Percentiles rank a stretch among this genome's conserved stretches.
Conservation (phyloP, 192 early-diverging fungal species). For the Entophlyctis luteolus region DNA sequence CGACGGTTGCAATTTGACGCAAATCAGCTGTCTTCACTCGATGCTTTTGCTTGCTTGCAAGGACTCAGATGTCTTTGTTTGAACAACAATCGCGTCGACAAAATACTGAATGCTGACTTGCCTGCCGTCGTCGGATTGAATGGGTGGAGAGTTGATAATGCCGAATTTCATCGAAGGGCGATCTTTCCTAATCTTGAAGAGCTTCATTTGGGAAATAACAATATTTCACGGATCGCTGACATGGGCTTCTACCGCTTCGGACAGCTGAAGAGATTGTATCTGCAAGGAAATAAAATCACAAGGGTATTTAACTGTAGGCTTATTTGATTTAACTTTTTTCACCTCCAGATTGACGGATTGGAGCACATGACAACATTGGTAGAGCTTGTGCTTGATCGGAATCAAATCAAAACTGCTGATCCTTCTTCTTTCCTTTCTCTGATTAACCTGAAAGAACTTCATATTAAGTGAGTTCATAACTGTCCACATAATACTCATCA, state of each 20-base stretch:
- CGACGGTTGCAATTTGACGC: constrained; percentile 57
- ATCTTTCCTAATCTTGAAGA: constrained; percentile 52
- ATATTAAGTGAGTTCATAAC: constrained; percentile 46
- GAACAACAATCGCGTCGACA: constrained; percentile 54
- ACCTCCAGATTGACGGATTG: constrained; percentile 52
- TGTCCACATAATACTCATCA: not conserved
- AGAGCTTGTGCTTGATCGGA: constrained; percentile 57
- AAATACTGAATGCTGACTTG: constrained; percentile 39
- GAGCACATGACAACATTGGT: constrained; percentile 53
- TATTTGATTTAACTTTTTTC: not conserved
- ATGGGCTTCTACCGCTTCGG: constrained; percentile 48
- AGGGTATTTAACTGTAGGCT: constrained; percentile 34
- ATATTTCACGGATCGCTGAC: constrained; percentile 49
- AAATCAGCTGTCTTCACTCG: constrained; percentile 50
- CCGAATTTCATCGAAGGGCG: constrained; percentile 23
- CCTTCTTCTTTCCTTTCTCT: constrained; percentile 50
- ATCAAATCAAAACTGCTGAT: constrained; percentile 57
- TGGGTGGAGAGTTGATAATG: constrained; percentile 31
- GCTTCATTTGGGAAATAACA: constrained; percentile 55
- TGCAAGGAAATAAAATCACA: constrained; percentile 53
- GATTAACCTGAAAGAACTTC: constrained; percentile 53
- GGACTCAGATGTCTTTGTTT: constrained; percentile 45
- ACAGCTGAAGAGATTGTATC: constrained; percentile 44
- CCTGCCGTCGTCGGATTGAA: constrained; percentile 27
- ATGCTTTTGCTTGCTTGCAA: constrained; percentile 42